Evolutionary conservation across 768 basidiomycete species (phyloP), one percentile per base, ranked within the genome.

Genomic region (Suillus placidus): DNA sequence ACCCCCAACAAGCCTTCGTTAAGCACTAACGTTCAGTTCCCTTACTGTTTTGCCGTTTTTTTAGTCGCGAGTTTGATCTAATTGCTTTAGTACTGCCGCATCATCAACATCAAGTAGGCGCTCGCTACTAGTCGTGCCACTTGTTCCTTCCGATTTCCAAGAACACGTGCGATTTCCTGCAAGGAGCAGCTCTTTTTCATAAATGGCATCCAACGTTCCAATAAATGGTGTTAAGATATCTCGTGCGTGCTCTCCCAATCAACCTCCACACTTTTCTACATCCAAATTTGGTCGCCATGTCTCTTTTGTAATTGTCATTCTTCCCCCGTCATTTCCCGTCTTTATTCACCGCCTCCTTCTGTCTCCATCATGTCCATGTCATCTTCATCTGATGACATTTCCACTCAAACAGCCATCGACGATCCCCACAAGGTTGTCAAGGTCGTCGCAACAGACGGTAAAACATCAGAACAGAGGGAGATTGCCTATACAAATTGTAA

Each of bases 401-500:
- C 69, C 68, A 71, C 71, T 72, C 66, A 70, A 64, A 43, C 78
- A 91, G 89, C 88, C 76, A 88, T 92, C 81, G 97, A 99, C 82
- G 97, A 99, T 83, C 95, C 97, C n/a, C 87, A 91, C 79, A 93
- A 93, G 82, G 86, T 97, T 74, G 91, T 97, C 83, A 95, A 93
- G 78, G 97, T 99, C 73, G 84, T 92, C 76, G 97, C 96, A 65
- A 93, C 91, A 68, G 92, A 96, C 73, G 97, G 97, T 80, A 98
- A 96, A 87, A 82, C 90, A 7, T 95, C 93, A 72, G 91, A 93
- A 60, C 90, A 92, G 68, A 85, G 86, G 73, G 92, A 95, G 71
- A 88, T 99, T 73, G 86, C 90, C 57, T 99, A 99, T 83, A 97
- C 93, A 71, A 95, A 93, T 78, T 97, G 93, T 85, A 99, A 97